Base-by-base conservation (phyloP, 2,329 filamentous ascomycete species). In the Tolypocladium tropicale region DNA sequence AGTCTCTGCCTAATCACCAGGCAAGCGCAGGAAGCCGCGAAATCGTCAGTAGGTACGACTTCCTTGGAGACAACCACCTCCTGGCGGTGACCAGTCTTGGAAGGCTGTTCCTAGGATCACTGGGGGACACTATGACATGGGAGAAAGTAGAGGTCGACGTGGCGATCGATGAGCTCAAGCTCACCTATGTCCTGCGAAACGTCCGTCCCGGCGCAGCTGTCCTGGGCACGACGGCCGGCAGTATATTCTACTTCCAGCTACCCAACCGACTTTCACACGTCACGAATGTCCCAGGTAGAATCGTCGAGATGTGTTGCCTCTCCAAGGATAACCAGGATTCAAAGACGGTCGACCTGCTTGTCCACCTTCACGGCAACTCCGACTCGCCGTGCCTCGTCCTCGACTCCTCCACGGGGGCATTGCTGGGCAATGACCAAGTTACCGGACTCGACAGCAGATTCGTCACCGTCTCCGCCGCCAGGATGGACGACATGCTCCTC, bases 41-140 rank as follows among this genome's bases (percentile, higher is more conserved):
- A 65, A 64, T 72, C 11, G 80, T 88, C 57, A 80, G 82, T 55
- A 77, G 80, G 48, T 90, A 88, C 63, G 78, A 80, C 28, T 88
- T 89, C 56, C 65, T 88, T 3, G 76, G 76, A 0, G 70, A 78
- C 3, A 66, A 74, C 4, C 67, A 71, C 2, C 64, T 89, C 3
- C 67, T 90, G 21, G 73, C 81, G 4, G 78, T 77, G 0, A 86
- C 84, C 0, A 83, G 78, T 0, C 78, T 79, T 37, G 88, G 88
- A 1, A 76, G 78, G 21, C 65, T 89, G 0, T 72, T 87, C 5
- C 59, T 80, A 0, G 78, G 76, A 1, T 64, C 67, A 0, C 68
- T 79, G 39, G 58, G 49, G 4, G 53, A 60, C 2, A 55, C 51
- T n/a, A 56, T 70, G 2, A 53, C 59, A 0, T 83, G 81, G 81